These are phyloP conservation scores for Triticum urartu DNA, from an alignment of 176 grass and related monocot species.

Conservation along the genomic window DNA sequence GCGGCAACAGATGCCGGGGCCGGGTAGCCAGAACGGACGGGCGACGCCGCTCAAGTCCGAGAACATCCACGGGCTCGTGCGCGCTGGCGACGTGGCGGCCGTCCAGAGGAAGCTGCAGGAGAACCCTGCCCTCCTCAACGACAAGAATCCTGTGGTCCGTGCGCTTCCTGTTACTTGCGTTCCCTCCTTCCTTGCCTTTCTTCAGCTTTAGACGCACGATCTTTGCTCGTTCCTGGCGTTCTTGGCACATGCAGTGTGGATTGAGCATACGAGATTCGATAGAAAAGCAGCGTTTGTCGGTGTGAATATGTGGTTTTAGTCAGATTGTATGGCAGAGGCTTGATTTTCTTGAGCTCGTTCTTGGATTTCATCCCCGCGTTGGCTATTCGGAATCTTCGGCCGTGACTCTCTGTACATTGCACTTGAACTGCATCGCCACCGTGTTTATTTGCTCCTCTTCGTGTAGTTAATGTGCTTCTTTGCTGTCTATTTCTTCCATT, in stretches of 20 bases:
- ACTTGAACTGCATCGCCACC: not conserved
- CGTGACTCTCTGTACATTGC: not conserved
- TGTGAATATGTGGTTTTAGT: not conserved
- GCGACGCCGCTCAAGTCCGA: slow-evolving; percentile 45
- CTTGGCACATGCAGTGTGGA: slow-evolving; percentile 18
- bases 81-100: slow-evolving; percentile 71
- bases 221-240: slow-evolving; percentile 31
- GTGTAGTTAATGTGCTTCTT: not conserved
- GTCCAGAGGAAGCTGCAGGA: slow-evolving; percentile 70
- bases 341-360: not conserved
- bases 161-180: not conserved
- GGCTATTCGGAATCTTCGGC: not conserved
- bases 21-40: slow-evolving; percentile 67
- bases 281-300: not conserved
- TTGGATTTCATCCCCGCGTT: not conserved
- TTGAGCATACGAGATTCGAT: slow-evolving; percentile 32
- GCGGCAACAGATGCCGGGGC: slow-evolving; percentile 59
- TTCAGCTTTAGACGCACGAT: slow-evolving; percentile 20
- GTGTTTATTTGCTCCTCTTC: slow-evolving; percentile 2
- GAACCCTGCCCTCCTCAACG: slow-evolving; percentile 76
- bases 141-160: slow-evolving; percentile 73
- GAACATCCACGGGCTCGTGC: slow-evolving; percentile 69
- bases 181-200: not conserved
- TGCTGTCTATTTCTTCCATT: slow-evolving; percentile 13
- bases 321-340: not conserved